Conservation (phyloP, 225 moss, liverwort and hornwort genomes). For the Polytrichum formosum region DNA sequence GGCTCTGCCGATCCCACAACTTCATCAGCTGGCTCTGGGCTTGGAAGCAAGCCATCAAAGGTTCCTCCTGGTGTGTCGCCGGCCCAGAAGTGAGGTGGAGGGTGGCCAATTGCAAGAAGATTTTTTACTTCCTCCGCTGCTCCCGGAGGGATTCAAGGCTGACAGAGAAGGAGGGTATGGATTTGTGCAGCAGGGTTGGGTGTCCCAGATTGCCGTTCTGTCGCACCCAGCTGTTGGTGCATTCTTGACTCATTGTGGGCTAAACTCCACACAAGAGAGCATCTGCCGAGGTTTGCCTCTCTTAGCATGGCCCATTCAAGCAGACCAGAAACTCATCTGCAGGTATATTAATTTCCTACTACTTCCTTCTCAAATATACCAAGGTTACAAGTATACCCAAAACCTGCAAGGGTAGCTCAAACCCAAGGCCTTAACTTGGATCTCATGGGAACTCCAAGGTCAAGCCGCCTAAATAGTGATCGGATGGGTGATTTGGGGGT, state of each 20-base stretch:
- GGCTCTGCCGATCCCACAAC: slow-evolving; percentile 19
- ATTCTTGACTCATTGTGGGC: slow-evolving; percentile 66
- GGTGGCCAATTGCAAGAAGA: neutral
- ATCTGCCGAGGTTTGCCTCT: slow-evolving; percentile 46
- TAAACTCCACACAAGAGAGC: slow-evolving; percentile 63
- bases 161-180: slow-evolving; percentile 27
- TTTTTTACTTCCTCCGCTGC: slow-evolving; percentile 9
- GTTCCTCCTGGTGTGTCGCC: slow-evolving; percentile 43
- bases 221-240: slow-evolving; percentile 41
- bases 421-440: neutral
- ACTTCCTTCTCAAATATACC: neutral
- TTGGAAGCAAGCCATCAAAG: slow-evolving; percentile 44
- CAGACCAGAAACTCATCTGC: slow-evolving; percentile 33
- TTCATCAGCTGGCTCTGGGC: slow-evolving; percentile 40
- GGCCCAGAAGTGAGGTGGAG: neutral
- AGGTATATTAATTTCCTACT: slow-evolving; percentile 9
- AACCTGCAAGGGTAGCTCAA: neutral
- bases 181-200: slow-evolving; percentile 44
- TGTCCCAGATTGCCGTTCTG: slow-evolving; percentile 45
- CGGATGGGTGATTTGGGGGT: too few relatives aligned
- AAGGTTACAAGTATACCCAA: neutral
- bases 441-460: neutral
- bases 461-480: too few relatives aligned
- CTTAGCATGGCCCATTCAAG: slow-evolving; percentile 59
- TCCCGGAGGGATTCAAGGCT: slow-evolving; percentile 35